Conservation (phyloP, 2,329 filamentous ascomycete species). For the Botrytis tulipae region DNA sequence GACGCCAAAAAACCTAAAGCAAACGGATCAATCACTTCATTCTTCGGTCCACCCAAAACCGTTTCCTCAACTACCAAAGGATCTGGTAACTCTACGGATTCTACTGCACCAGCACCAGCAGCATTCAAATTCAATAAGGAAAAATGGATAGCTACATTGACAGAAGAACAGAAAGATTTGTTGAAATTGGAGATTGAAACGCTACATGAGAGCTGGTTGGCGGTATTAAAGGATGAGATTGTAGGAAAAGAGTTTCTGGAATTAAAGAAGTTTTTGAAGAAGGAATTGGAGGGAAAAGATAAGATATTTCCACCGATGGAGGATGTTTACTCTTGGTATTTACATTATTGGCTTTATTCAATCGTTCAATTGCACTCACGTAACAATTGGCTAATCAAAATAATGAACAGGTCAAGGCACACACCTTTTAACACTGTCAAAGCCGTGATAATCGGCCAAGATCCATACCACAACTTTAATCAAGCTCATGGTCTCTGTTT, state of each 20-base stretch:
- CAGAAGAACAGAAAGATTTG: slow-evolving; percentile 75
- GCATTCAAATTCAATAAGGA: slow-evolving; percentile 76
- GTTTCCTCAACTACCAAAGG: slow-evolving; percentile 38
- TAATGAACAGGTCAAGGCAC: slow-evolving; percentile 74
- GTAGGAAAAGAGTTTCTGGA: slow-evolving; percentile 76
- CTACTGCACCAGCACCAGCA: slow-evolving; percentile 26
- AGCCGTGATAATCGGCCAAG: slow-evolving; percentile 90
- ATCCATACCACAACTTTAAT: slow-evolving; percentile 93
- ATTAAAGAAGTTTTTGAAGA: slow-evolving; percentile 81
- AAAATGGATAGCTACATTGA: slow-evolving; percentile 81
- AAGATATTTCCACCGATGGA: slow-evolving; percentile 84
- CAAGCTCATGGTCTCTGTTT: slow-evolving; percentile 97
- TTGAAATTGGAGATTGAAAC: slow-evolving; percentile 90
- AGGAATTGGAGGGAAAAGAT: slow-evolving; percentile 69
- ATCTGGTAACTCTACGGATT: slow-evolving; percentile 13
- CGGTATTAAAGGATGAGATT: slow-evolving; percentile 83
- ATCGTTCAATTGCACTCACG: neutral
- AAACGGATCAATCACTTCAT: slow-evolving; percentile 80
- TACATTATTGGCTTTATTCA: slow-evolving; percentile 16
- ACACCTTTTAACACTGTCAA: slow-evolving; percentile 88
- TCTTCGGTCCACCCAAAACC: slow-evolving; percentile 67
- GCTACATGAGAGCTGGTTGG: slow-evolving; percentile 87
- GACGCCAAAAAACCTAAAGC: slow-evolving; percentile 70
- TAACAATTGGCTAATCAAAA: slow-evolving; percentile 27
- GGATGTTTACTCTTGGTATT: slow-evolving; percentile 92